Base-by-base conservation (phyloP, 2,329 filamentous ascomycete species). In the Sporothrix variecibatus region DNA sequence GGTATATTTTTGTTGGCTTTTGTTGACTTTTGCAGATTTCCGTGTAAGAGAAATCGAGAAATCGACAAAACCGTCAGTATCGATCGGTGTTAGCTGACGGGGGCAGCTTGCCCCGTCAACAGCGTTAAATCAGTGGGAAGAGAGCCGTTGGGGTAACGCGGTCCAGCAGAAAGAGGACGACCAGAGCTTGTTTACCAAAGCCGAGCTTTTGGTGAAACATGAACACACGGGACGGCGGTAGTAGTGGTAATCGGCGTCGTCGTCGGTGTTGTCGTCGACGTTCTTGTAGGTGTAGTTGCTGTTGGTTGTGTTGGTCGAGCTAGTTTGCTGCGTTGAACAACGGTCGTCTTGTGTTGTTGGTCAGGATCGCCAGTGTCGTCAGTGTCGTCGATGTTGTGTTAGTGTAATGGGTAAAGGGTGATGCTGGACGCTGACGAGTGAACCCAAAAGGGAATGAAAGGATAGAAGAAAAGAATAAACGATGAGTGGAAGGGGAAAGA, bases 91-190 rank as follows among this genome's bases (percentile, higher is more conserved):
- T 51, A 23, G 8, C n/a, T n/a, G 58, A 65, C 58, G 58, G 71
- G 71, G 71, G 71, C 58, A 53, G 58, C 71, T 38, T 11, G 71
- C 71, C 70, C 71, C 58, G 71, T 65, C 58, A 2, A 64, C 28
- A 64, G 58, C 26, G 71, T 65, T 23, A 38, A 23, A 17, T 64
- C 71, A 65, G 60, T 53, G 31, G 20, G 26, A 20, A 26, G 43
- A 28, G 12, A n/a, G 15, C 15, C 34, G 38, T 26, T 8, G 12
- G 15, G 53, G 38, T 15, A 40, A 53, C 15, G 15, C 38, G 12
- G 53, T 34, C 23, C 53, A 40, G 38, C 69, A 60, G 34, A 17
- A 71, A 62, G 69, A 62, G 53, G 40, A 62, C 31, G 53, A 49
- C 38, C 34, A 62, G 20, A 40, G 23, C 53, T 49, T 60, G 53